These are phyloP conservation scores for Mycena venus DNA, from an alignment of 768 basidiomycete species.

Conservation along the genomic window DNA sequence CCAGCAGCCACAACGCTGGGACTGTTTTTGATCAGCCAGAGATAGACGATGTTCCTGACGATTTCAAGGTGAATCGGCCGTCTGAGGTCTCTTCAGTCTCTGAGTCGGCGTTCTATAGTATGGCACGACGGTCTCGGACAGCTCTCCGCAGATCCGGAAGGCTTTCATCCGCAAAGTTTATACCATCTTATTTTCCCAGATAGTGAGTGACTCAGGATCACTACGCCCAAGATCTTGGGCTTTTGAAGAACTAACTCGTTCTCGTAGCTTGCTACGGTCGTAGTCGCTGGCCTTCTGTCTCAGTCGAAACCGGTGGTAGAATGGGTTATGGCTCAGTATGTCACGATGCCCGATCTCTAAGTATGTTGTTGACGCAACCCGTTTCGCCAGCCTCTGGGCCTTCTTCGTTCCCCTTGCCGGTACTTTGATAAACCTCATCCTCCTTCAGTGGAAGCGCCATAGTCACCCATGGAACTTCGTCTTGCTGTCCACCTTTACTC, in stretches of 20 bases:
- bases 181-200: conserved; percentile 84
- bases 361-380: background rate
- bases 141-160: conserved; percentile 80
- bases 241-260: background rate
- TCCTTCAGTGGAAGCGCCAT: conserved; percentile 94
- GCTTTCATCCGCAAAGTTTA: conserved; percentile 95
- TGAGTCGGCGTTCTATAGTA: conserved; percentile 65
- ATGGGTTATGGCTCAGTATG: conserved; percentile 83
- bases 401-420: conserved; percentile 85
- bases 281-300: conserved; percentile 81
- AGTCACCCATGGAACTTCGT: conserved; percentile 91
- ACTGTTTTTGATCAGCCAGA: conserved; percentile 80
- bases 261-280: conserved; percentile 72
- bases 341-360: conserved; percentile 17
- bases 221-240: background rate
- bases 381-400: conserved; percentile 72
- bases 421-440: conserved; percentile 81
- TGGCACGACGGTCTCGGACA: conserved; percentile 84
- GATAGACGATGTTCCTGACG: conserved; percentile 85
- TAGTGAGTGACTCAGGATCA: too few relatives aligned
- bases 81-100: background rate
- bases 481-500: conserved; percentile 87
- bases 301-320: conserved; percentile 69
- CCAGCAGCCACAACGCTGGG: conserved; percentile 44
- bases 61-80: conserved; percentile 90